Conservation (phyloP, 768 basidiomycete species). For the Calocybe cyanea region DNA sequence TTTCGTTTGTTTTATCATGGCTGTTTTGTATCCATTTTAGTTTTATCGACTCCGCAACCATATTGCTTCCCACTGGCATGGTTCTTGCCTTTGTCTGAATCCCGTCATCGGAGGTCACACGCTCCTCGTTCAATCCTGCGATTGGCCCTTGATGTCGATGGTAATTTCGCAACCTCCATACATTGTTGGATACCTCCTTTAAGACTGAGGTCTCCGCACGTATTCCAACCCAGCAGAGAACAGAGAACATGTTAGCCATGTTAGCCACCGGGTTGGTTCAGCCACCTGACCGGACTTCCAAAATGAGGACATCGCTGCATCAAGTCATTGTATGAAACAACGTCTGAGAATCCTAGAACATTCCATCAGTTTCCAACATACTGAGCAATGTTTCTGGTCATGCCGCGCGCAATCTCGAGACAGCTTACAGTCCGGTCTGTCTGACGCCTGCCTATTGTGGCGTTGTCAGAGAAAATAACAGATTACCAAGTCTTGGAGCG, state of each 20-base stretch:
- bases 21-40: conserved; percentile 1
- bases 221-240: not conserved
- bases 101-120: conserved; percentile 6
- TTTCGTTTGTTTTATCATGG: not conserved
- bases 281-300: conserved; percentile 1
- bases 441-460: not conserved
- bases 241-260: not conserved
- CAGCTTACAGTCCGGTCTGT: too few relatives aligned
- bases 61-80: too few relatives aligned
- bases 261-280: not conserved
- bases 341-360: not conserved
- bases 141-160: conserved; percentile 1
- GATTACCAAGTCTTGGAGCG: not conserved
- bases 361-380: too few relatives aligned
- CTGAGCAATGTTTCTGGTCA: too few relatives aligned
- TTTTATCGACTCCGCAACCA: not conserved
- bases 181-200: conserved; percentile 3
- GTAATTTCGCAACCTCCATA: not conserved
- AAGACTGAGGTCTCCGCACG: not conserved
- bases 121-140: not conserved
- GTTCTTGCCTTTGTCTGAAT: not conserved
- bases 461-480: not conserved
- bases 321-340: not conserved
- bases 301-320: not conserved
- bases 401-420: too few relatives aligned